A percentile compares a stretch with the other conserved stretches of the same genome.
These are phyloP conservation scores for Termitomyces sp. DNA, from an alignment of 768 basidiomycete species.

Conservation along the genomic window DNA sequence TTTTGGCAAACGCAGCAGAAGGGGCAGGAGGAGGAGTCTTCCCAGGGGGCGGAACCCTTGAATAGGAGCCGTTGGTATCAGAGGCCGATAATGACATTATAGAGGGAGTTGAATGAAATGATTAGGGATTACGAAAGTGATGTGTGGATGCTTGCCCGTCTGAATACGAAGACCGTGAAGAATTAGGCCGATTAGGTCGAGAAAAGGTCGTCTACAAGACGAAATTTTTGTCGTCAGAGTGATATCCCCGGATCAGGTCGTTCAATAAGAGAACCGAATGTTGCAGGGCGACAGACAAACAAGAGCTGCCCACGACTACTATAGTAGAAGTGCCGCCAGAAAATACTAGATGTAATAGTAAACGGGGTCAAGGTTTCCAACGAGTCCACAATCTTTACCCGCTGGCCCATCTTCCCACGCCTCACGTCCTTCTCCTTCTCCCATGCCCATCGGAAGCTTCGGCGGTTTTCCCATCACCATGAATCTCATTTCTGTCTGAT, in stretches of 20 bases:
- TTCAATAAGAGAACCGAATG: constrained; percentile 16
- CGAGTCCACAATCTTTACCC: constrained; percentile 19
- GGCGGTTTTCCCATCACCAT: constrained; percentile 15
- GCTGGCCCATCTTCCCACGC: constrained; percentile 32
- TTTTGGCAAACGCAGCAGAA: constrained; percentile 85
- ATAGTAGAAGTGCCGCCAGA: constrained; percentile 45
- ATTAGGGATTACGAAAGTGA: constrained; percentile 76
- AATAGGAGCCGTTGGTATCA: constrained; percentile 78
- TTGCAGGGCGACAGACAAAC: constrained; percentile 24
- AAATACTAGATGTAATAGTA: constrained; percentile 48
- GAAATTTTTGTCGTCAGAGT: constrained; percentile 16
- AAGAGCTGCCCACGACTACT: constrained; percentile 47
- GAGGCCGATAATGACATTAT: constrained; percentile 91
- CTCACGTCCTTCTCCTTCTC: constrained; percentile 15
- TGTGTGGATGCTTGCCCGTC: constrained; percentile 27
- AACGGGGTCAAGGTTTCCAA: constrained; percentile 28
- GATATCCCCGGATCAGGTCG: constrained; percentile 16
- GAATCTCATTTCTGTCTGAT: neutral
- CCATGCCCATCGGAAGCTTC: constrained; percentile 22
- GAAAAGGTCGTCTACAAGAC: constrained; percentile 17
- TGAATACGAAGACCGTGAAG: constrained; percentile 21
- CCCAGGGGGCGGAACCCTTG: constrained; percentile 71
- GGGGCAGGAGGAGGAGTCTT: constrained; percentile 90
- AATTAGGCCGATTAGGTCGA: constrained; percentile 25
- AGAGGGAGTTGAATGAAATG: constrained; percentile 53